Conservation (phyloP, 2,329 filamentous ascomycete genomes). For the Anisogramma anomala region DNA sequence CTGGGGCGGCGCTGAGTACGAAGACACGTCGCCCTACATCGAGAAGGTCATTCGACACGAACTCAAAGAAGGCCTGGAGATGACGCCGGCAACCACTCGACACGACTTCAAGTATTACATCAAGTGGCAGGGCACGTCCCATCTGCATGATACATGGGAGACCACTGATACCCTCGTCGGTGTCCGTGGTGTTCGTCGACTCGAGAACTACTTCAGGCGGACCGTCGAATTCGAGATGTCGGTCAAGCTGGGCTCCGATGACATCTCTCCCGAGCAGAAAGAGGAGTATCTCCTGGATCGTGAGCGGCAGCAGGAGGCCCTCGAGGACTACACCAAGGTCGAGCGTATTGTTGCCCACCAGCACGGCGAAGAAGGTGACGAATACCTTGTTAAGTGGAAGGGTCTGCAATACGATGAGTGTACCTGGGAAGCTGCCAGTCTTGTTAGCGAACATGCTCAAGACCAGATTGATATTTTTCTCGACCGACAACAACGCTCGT, state of each 20-base stretch:
- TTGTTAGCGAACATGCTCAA: constrained; percentile 70
- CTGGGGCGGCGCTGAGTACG: constrained; percentile 53
- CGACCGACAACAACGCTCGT: constrained; percentile 69
- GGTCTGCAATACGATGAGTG: constrained; percentile 85
- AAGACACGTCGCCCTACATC: constrained; percentile 74
- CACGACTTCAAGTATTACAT: constrained; percentile 85
- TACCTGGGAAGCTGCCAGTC: constrained; percentile 76
- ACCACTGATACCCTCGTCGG: constrained; percentile 59
- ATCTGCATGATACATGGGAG: constrained; percentile 95
- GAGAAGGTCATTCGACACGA: constrained; percentile 85
- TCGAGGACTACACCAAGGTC: constrained; percentile 82
- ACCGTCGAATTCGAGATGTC: constrained; percentile 69
- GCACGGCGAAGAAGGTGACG: constrained; percentile 65
- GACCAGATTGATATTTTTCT: constrained; percentile 85
- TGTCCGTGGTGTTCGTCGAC: constrained; percentile 73
- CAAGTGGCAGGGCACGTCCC: constrained; percentile 94
- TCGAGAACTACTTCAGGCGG: constrained; percentile 92
- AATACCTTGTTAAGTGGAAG: constrained; percentile 97
- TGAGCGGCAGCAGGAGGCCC: constrained; percentile 77
- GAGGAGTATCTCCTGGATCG: constrained; percentile 94
- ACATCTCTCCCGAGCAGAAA: constrained; percentile 70
- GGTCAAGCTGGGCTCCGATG: constrained; percentile 60
- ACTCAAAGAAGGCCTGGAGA: constrained; percentile 54
- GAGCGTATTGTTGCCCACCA: constrained; percentile 83
- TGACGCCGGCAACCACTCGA: constrained; percentile 44